Evolutionary conservation across 2,329 filamentous ascomycete species (phyloP).

Genomic region (Didymellaceae sp.): DNA sequence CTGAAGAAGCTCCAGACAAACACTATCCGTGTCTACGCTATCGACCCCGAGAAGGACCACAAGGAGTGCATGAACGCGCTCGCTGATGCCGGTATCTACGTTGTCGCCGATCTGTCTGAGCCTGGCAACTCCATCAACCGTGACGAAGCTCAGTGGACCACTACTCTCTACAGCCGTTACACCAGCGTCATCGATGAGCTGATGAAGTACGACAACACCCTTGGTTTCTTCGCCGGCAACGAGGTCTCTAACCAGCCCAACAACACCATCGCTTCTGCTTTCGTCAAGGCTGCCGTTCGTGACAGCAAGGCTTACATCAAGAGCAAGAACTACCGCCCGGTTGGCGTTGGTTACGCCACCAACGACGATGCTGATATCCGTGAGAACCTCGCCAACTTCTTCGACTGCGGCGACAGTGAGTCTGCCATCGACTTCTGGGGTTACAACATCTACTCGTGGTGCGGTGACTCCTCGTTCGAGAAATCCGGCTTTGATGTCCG

Average conservation of each 20-base stretch:
- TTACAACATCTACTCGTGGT: conserved; percentile 99
- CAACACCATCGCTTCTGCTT: conserved; percentile 91
- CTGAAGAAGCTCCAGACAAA: conserved; percentile 84
- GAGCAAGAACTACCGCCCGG: conserved; percentile 73
- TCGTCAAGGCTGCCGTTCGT: conserved; percentile 96
- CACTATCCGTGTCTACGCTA: conserved; percentile 91
- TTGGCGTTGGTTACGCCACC: conserved; percentile 95
- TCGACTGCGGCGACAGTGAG: conserved; percentile 77
- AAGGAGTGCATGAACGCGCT: conserved; percentile 83
- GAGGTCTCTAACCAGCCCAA: conserved; percentile 89
- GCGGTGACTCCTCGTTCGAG: conserved; percentile 79
- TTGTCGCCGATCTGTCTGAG: conserved; percentile 88
- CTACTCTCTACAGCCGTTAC: conserved; percentile 80
- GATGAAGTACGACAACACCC: conserved; percentile 82
- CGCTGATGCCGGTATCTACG: conserved; percentile 87
- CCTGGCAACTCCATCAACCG: conserved; percentile 86
- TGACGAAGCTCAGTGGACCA: conserved; percentile 78
- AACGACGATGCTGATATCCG: conserved; percentile 90
- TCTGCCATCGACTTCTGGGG: conserved; percentile 94
- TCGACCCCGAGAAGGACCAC: conserved; percentile 82
- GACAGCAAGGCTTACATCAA: conserved; percentile 96
- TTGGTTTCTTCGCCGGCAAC: conserved; percentile 98
- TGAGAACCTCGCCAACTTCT: conserved; percentile 83
- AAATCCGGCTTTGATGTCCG: conserved; percentile 81
- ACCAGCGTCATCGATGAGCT: conserved; percentile 82